A percentile compares a stretch with the other conserved stretches of the same genome.
Evolutionary conservation across 768 basidiomycete species (phyloP).

Genomic region (Pleurotus tuoliensis): DNA sequence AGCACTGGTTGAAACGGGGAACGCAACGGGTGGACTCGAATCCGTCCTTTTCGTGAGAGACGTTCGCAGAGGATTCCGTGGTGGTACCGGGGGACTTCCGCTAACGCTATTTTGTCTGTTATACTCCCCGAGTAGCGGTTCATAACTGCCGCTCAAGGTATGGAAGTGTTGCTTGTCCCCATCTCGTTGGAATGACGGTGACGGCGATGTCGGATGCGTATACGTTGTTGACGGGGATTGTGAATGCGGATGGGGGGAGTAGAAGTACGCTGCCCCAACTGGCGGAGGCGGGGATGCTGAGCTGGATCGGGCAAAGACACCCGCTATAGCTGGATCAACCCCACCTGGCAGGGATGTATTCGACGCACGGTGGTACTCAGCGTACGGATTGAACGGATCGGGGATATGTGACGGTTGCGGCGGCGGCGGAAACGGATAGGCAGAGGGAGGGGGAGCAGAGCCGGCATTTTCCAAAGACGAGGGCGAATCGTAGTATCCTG

Average conservation of each 20-base stretch:
- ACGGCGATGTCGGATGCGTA: slow-evolving; percentile 34
- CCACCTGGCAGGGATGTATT: too few species aligned
- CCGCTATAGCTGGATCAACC: slow-evolving; percentile 14
- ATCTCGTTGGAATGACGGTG: slow-evolving; percentile 10
- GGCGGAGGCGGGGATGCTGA: slow-evolving; percentile 41
- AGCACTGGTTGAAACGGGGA: too few species aligned
- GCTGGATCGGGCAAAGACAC: slow-evolving; percentile 42
- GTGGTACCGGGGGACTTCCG: background rate
- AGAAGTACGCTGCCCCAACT: slow-evolving; percentile 11
- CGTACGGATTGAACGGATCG: slow-evolving; percentile 42
- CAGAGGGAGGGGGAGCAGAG: background rate
- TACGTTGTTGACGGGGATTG: background rate
- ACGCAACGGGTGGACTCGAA: too few species aligned
- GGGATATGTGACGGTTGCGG: too few species aligned
- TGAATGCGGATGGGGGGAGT: background rate
- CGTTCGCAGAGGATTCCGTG: background rate
- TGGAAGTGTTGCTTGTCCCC: too few species aligned
- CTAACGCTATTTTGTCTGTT: background rate
- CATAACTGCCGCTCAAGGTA: slow-evolving; percentile 49
- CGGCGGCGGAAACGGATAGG: background rate
- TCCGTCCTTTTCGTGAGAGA: too few species aligned
- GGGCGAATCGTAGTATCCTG: slow-evolving; percentile 31
- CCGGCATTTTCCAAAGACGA: slow-evolving; percentile 17
- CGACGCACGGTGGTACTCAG: slow-evolving; percentile 28
- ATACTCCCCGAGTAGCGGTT: slow-evolving; percentile 53